Base-by-base conservation (phyloP, 495 filamentous ascomycete genomes). In the Rusavskia elegans region DNA sequence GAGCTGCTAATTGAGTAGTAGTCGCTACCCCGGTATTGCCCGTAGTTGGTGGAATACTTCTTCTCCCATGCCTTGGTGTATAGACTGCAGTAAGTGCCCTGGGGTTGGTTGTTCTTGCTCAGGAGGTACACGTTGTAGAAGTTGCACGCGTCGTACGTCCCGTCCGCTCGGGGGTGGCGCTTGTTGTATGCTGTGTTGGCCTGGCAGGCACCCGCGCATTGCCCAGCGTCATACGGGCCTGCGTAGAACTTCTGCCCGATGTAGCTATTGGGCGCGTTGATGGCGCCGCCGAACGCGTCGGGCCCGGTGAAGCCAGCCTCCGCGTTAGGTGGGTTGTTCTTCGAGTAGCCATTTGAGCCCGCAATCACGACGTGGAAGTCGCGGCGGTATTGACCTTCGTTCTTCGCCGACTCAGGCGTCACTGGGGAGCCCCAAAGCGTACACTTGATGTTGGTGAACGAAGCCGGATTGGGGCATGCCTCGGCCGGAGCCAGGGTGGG, bases 391-490 rank as follows among this genome's bases (percentile, higher is more conserved):
- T 70, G 59, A n/a, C 69, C 71, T 13, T 21, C 48, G 49, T 71
- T 71, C 20, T 45, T 64, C 23, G 70, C 70, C 2, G 61, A 60
- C 1, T 35, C 52, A 21, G 57, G 45, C 0, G 60, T 41, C 30
- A 73, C 52, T 20, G 55, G 50, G 16, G 59, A 63, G 40, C 70
- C 71, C 69, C 70, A 78, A 53, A 73, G 71, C 20, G 68, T 66
- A 57, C 75, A 79, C 63, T 76, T 76, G 65, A 73, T 73, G 54
- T 71, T 70, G 39, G 71, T 76, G 32, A 68, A 65, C 16, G 67
- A 67, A 14, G 70, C 42, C 0, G 75, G 73, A 50, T 75, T 66
- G 38, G 59, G 58, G 61, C 69, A 71, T 32, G 21, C 50, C 13
- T 53, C 53, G 50, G 55, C 63, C 2, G 64, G 63, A 39, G 63